Base-by-base conservation (phyloP, 1,284 basidiomycete species). In the Tilletia walkeri region DNA sequence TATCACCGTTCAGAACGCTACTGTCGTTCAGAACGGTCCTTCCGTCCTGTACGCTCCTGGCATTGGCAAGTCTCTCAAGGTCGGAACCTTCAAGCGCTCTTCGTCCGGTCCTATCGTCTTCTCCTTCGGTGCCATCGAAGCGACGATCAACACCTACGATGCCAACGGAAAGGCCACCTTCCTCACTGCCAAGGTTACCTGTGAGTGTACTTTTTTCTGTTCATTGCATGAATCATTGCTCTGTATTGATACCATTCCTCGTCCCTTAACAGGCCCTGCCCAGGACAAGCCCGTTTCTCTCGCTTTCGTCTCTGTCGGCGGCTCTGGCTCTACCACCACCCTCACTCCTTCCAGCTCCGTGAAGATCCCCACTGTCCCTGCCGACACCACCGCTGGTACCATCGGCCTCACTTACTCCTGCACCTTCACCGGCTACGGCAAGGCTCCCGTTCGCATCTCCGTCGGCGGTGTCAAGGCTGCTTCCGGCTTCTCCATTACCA, bases 91-190 rank as follows among this genome's bases (percentile, higher is more conserved):
- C 59, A 63, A 63, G 59, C 30, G 59, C 59, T 16, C 34, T 38
- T 63, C 59, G 14, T 9, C 59, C 34, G 59, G 59, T 38, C 30
- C 18, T 38, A 63, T 63, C 36, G 59, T 63, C 59, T 63, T 63
- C 59, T 63, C 59, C 36, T 63, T 63, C 59, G 59, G 59, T 63
- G 59, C 38, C 34, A 63, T 63, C 38, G 59, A 63, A 10, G 59
- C 59, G 16, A 63, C 59, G 16, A 20, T 63, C 34, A 63, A 63
- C 59, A 63, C 59, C 59, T 63, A 63, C 36, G 38, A 63, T 6
- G 59, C 59, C 12, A 41, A 63, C 59, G 59, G 59, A 38, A 63
- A 41, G 54, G 20, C 54, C 34, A 41, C 38, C 59, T 39, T 38
- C 34, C 12, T 63, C 34, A 63, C 34, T 18, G 59, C 59, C 38